These are phyloP conservation scores for Microcos paniculata DNA, from an alignment of 345 rosid species.

Conservation along the genomic window DNA sequence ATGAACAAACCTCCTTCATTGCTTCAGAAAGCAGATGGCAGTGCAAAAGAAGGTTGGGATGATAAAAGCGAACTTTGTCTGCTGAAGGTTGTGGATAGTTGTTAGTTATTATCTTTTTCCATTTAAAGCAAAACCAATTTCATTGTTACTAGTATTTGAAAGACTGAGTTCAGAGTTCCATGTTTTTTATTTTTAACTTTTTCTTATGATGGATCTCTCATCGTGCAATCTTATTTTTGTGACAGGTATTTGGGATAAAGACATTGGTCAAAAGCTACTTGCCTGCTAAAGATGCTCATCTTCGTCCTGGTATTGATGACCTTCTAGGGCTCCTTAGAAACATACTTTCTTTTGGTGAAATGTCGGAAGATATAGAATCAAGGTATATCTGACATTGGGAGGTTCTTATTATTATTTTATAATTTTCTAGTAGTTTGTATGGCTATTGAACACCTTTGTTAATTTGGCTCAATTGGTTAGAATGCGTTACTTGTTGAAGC, in stretches of 20 bases:
- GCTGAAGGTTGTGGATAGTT: conserved; percentile 59
- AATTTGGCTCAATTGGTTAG: conserved; percentile 4
- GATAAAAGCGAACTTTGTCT: conserved; percentile 79
- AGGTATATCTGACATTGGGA: conserved; percentile 46
- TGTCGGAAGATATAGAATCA: conserved; percentile 68
- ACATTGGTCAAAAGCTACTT: conserved; percentile 88
- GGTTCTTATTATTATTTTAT: conserved; percentile 3
- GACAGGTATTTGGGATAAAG: conserved; percentile 89
- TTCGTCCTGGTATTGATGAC: conserved; percentile 75
- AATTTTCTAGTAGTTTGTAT: background rate
- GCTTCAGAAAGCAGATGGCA: conserved; percentile 65
- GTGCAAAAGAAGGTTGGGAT: conserved; percentile 58
- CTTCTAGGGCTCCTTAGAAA: conserved; percentile 67
- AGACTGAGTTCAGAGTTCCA: background rate
- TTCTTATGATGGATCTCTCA: conserved; percentile 15
- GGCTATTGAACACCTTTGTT: background rate
- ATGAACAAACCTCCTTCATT: conserved; percentile 21
- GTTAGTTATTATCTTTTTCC: background rate
- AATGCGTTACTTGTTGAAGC: conserved; percentile 10
- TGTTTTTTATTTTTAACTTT: background rate
- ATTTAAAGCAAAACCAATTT: background rate
- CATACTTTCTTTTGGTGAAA: conserved; percentile 72
- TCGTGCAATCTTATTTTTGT: conserved; percentile 10
- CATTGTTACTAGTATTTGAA: background rate
- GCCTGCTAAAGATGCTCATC: conserved; percentile 92